Conservation (phyloP, 345 rosid genomes). For the Isatis tinctoria region DNA sequence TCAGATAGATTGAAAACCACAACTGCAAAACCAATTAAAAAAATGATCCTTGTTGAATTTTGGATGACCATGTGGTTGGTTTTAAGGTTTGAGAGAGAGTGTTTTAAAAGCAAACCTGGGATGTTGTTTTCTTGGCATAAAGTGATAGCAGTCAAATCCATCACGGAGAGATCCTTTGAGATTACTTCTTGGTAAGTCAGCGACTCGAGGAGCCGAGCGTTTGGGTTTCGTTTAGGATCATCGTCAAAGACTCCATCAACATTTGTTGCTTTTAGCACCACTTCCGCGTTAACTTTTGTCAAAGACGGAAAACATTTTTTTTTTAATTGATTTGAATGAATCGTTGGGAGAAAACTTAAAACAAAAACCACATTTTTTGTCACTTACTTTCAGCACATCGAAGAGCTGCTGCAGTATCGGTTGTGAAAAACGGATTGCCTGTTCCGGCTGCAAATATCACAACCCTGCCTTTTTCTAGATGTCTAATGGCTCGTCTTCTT, state of each 20-base stretch:
- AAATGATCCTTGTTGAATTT: background rate
- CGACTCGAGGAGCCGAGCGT: conserved; percentile 72
- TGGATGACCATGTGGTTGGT: background rate
- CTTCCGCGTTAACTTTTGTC: conserved; percentile 81
- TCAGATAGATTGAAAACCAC: conserved; percentile 82
- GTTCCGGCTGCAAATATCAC: conserved; percentile 98
- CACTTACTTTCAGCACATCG: conserved; percentile 96
- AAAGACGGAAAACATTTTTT: background rate
- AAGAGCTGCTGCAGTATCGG: conserved; percentile 93
- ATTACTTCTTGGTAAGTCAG: conserved; percentile 83
- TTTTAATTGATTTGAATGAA: background rate
- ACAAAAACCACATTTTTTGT: background rate
- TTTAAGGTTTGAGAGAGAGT: background rate
- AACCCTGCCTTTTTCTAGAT: conserved; percentile 94
- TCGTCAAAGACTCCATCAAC: conserved; percentile 90
- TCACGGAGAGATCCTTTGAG: conserved; percentile 85
- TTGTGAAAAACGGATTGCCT: conserved; percentile 96
- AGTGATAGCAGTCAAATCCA: conserved; percentile 98
- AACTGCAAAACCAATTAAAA: conserved; percentile 39
- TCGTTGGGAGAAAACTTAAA: background rate
- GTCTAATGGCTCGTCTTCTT: conserved; percentile 80
- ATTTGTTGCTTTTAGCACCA: conserved; percentile 88
- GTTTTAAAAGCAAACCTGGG: conserved; percentile 49
- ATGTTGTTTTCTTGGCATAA: conserved; percentile 95
- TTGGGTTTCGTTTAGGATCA: conserved; percentile 77